Conservation (phyloP, 306 rosid species). For the Cicer yamashitae region DNA sequence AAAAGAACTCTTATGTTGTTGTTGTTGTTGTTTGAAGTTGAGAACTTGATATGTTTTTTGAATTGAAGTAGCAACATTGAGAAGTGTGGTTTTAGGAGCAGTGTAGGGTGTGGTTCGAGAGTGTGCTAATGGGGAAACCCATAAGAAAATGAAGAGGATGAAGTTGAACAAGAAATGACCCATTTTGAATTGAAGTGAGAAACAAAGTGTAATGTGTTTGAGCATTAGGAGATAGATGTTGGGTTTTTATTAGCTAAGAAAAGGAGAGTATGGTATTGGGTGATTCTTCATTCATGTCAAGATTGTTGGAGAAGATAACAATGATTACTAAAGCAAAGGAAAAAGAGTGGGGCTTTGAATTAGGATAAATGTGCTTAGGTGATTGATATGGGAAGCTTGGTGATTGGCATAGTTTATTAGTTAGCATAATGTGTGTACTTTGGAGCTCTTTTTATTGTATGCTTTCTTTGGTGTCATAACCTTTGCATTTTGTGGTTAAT, state of each 20-base stretch:
- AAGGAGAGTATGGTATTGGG: not conserved
- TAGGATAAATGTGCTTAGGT: conserved; percentile 8
- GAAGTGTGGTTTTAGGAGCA: conserved; percentile 48
- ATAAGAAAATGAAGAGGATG: conserved; percentile 37
- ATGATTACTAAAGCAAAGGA: conserved; percentile 1
- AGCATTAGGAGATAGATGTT: not conserved
- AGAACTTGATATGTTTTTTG: conserved; percentile 42
- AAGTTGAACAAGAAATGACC: conserved; percentile 19
- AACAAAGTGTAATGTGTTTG: not conserved
- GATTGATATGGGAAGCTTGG: conserved; percentile 18
- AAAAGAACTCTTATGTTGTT: not conserved
- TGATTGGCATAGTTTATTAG: not conserved
- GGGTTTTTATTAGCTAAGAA: conserved; percentile 36
- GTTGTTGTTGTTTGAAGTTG: conserved; percentile 37
- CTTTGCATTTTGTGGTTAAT: conserved; percentile 34
- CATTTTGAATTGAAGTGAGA: conserved; percentile 26
- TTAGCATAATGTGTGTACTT: not conserved
- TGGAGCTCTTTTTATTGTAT: not conserved
- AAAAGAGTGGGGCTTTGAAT: conserved; percentile 54
- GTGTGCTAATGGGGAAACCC: conserved; percentile 21
- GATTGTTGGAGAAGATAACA: conserved; percentile 48
- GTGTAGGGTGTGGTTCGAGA: conserved; percentile 47
- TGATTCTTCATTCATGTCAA: conserved; percentile 50
- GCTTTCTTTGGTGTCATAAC: conserved; percentile 26
- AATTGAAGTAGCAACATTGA: conserved; percentile 61